Percentiles rank a stretch among this genome's conserved stretches.
phyloP scores from a whole-genome alignment of 805 yeast genomes.

The Cyberlindnera bimundalis region DNA sequence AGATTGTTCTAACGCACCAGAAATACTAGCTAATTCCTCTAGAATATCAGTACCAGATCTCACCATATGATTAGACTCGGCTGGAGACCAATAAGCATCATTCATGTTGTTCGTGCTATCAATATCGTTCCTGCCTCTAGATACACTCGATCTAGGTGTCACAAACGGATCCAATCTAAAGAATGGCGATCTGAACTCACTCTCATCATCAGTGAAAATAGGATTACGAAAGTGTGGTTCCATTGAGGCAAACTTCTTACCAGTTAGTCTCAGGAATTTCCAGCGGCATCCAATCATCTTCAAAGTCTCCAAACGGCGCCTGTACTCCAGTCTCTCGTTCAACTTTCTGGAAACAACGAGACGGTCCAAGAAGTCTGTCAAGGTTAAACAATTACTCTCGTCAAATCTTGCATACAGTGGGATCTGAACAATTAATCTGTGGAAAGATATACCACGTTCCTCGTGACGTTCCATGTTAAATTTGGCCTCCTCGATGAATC shows the following conservation, averaged over 20 bases:
- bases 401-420: constrained; percentile 79
- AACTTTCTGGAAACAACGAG: constrained; percentile 56
- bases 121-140: neutral
- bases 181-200: neutral
- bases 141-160: constrained; percentile 11
- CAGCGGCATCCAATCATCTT: constrained; percentile 36
- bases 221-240: constrained; percentile 3
- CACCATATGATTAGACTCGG: neutral
- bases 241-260: constrained; percentile 5
- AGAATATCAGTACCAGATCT: constrained; percentile 10
- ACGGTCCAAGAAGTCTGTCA: constrained; percentile 67
- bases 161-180: neutral
- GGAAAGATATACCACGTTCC: constrained; percentile 64
- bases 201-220: neutral
- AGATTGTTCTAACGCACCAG: constrained; percentile 18
- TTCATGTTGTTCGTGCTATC: constrained; percentile 3
- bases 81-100: constrained; percentile 23
- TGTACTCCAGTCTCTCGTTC: constrained; percentile 37
- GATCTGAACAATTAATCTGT: constrained; percentile 56
- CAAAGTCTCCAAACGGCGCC: constrained; percentile 32
- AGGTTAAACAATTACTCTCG: constrained; percentile 69
- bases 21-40: constrained; percentile 16
- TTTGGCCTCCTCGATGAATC: constrained; percentile 67
- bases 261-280: constrained; percentile 27
- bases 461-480: constrained; percentile 53